Conservation (phyloP, 225 moss, liverwort and hornwort species). For the Climacium dendroides region DNA sequence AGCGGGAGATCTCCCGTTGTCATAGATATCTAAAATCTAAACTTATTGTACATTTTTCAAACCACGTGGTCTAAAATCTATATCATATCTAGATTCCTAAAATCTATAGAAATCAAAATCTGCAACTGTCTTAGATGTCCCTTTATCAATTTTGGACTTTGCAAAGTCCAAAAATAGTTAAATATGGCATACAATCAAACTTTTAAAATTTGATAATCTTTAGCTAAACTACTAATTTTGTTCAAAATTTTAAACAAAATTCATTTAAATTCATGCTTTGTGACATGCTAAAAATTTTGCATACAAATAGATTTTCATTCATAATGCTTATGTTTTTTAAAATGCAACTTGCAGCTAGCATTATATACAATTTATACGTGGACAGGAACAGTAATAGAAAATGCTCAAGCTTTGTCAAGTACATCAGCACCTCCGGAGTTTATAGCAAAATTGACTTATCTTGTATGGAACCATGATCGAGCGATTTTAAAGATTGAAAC, state of each 20-base stretch:
- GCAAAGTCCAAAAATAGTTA: no score
- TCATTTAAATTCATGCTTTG: background rate
- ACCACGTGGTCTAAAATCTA: no score
- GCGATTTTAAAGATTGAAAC: slow-evolving; percentile 73
- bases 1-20: no score
- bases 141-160: no score
- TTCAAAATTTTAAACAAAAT: background rate
- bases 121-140: no score
- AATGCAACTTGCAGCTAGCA: slow-evolving; percentile 39
- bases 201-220: background rate
- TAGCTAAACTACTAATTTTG: background rate
- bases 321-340: background rate
- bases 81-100: no score
- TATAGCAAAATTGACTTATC: slow-evolving; percentile 68
- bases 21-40: no score
- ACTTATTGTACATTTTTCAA: no score
- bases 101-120: no score
- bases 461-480: slow-evolving; percentile 85
- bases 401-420: slow-evolving; percentile 67
- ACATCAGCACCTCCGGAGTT: slow-evolving; percentile 51
- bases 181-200: no score
- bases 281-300: no score
- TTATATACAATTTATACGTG: slow-evolving; percentile 82
- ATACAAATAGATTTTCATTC: background rate
- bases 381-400: slow-evolving; percentile 59